Base-by-base conservation (phyloP, 768 basidiomycete genomes). In the Dacryopinax primogenitus region DNA sequence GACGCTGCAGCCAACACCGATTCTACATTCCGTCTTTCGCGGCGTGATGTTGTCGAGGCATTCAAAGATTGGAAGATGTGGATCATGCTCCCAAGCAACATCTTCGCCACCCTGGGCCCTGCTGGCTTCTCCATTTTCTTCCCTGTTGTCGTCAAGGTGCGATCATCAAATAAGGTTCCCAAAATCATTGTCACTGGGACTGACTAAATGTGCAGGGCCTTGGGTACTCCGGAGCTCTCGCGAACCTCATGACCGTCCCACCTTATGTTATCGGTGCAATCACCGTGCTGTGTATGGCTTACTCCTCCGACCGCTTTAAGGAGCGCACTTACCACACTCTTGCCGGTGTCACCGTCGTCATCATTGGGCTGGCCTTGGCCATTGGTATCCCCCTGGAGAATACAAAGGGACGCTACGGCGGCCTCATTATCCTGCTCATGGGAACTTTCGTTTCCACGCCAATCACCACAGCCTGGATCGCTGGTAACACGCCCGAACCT, bases 281-380 rank as follows among this genome's bases (percentile, higher is more conserved):
- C 36, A 62, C 64, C 64, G 72, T 76, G 64, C 65, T 73, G 21
- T 47, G 41, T 26, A 71, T 76, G 68, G 71, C 71, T 41, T 73
- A 71, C 66, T 63, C 66, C 12, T 73, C 74, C 23, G 76, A 77
- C 65, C 63, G 66, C 61, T 64, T 68, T 63, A 67, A 71, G 64
- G 73, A 73, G 66, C 74, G 76, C 30, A 69, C 72, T 0, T 61
- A 68, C 36, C 72, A 72, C 63, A 71, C 74, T 67, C 64, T 69
- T 1, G 39, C 68, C 26, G 51, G 51, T 4, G 51, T 58, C 3
- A 28, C 51, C 12, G 21, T 58, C 51, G 51, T 58, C 51, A 58
- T 58, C 26, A 58, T 58, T 58, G 51, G 51, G 2, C 51, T 58
- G 15, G 51, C 4, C 4, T 30, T 58, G 9, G 51, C 51, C 18